Conservation (phyloP, 345 rosid genomes). For the Rhizophora mangle region DNA sequence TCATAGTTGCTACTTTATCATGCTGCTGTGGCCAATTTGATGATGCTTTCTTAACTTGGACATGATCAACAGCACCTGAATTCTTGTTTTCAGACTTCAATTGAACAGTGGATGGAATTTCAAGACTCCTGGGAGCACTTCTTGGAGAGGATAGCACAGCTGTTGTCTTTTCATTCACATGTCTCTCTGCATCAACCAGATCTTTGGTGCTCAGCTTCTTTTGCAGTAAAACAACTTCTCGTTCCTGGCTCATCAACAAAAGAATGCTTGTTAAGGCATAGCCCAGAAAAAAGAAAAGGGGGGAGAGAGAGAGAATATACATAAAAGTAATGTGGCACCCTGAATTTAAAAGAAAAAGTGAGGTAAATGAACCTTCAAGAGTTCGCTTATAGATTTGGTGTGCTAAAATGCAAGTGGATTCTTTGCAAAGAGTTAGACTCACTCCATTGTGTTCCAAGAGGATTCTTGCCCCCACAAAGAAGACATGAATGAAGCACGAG, state of each 20-base stretch:
- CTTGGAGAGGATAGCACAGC: constrained; percentile 52
- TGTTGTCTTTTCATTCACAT: constrained; percentile 49
- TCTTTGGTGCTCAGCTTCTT: constrained; percentile 39
- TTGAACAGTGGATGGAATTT: constrained; percentile 32
- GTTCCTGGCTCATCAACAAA: constrained; percentile 27
- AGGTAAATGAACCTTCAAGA: background rate
- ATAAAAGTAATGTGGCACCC: background rate
- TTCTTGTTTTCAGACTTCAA: constrained; percentile 45
- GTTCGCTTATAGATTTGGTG: background rate
- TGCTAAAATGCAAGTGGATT: background rate
- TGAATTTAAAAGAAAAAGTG: background rate
- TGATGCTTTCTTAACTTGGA: constrained; percentile 38
- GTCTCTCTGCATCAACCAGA: constrained; percentile 49
- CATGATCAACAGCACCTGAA: constrained; percentile 30
- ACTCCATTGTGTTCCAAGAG: background rate
- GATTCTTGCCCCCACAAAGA: background rate
- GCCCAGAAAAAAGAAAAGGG: background rate
- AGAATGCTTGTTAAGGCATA: constrained; percentile 5
- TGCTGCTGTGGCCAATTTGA: constrained; percentile 39
- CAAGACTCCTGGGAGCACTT: constrained; percentile 37
- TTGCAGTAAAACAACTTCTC: constrained; percentile 32
- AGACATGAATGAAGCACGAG: no score
- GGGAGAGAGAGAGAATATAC: background rate
- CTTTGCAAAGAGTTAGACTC: background rate
- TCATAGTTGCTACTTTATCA: constrained; percentile 37